phyloP scores from a whole-genome alignment of 1,284 basidiomycete genomes.

The Puccinia triticina region DNA sequence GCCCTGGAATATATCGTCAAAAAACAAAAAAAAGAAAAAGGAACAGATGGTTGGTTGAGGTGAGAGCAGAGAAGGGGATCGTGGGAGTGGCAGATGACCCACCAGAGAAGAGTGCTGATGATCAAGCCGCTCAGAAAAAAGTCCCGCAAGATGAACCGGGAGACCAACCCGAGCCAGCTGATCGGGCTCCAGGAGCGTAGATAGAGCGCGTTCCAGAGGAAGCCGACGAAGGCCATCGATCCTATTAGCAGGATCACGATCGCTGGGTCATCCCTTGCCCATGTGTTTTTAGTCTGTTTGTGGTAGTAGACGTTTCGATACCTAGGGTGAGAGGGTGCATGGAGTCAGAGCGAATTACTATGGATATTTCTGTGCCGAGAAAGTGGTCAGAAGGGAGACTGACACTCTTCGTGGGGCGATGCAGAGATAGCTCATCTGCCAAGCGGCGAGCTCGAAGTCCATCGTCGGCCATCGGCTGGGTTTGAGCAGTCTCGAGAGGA shows the following conservation, averaged over 20 bases:
- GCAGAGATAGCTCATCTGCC: slow-evolving; percentile 89
- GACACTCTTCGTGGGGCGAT: slow-evolving; percentile 86
- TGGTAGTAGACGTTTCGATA: slow-evolving; percentile 90
- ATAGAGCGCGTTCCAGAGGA: slow-evolving; percentile 84
- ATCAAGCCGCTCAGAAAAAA: slow-evolving; percentile 75
- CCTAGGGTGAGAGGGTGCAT: slow-evolving; percentile 56
- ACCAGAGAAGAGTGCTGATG: slow-evolving; percentile 79
- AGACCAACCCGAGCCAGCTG: slow-evolving; percentile 68
- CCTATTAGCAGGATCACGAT: slow-evolving; percentile 80
- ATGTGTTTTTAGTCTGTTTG: slow-evolving; percentile 97
- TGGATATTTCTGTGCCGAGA: slow-evolving; percentile 79
- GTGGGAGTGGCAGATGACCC: slow-evolving; percentile 55
- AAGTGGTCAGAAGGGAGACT: slow-evolving; percentile 60
- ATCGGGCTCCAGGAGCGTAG: slow-evolving; percentile 65
- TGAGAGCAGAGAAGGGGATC: slow-evolving; percentile 9
- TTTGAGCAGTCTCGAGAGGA: slow-evolving; percentile 23
- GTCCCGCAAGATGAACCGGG: slow-evolving; percentile 83
- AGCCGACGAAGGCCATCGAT: slow-evolving; percentile 68
- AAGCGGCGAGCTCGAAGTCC: slow-evolving; percentile 93
- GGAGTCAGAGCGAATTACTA: no score
- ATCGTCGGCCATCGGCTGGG: slow-evolving; percentile 49
- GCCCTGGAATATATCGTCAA: slow-evolving; percentile 65
- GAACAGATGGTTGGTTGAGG: background rate
- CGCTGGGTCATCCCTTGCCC: slow-evolving; percentile 93
- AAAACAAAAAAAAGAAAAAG: slow-evolving; percentile 6